Percentiles rank a stretch among this genome's conserved stretches.
These are phyloP conservation scores for Blepharisma stoltei DNA, from an alignment of 73 alveolate genomes.

Conservation along the genomic window DNA sequence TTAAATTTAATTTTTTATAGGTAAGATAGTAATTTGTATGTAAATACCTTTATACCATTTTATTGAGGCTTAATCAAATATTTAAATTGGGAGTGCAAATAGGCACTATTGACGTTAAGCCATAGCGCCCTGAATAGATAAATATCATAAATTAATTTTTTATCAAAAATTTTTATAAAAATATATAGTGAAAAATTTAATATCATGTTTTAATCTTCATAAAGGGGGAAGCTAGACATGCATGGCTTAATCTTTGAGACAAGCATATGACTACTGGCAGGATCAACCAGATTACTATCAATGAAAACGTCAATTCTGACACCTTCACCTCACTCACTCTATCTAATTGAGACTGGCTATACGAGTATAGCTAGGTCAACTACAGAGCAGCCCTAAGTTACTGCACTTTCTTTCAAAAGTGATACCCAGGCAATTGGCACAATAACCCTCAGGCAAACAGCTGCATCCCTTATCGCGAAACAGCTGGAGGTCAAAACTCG, in stretches of 20 bases:
- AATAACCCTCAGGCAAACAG: constrained; percentile 38
- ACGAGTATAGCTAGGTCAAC: constrained; percentile 42
- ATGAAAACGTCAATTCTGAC: background rate
- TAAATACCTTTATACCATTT: no score
- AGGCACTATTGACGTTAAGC: no score
- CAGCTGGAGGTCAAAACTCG: constrained; percentile 40
- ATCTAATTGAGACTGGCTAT: constrained; percentile 38
- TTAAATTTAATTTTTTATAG: no score
- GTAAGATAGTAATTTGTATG: no score
- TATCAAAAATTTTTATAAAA: no score
- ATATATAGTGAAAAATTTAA: no score
- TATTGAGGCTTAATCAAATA: no score
- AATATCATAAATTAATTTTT: no score
- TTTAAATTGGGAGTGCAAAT: no score
- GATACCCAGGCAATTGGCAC: constrained; percentile 33
- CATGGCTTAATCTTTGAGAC: constrained; percentile 99
- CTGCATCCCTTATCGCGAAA: constrained; percentile 47
- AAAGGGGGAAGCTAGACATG: no score
- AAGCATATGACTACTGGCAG: constrained; percentile 99
- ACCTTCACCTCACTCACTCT: constrained; percentile 26
- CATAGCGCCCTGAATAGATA: no score
- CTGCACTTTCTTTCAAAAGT: constrained; percentile 18
- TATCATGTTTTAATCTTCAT: no score
- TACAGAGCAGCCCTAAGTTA: constrained; percentile 33
- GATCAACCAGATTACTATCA: constrained; percentile 95